These are phyloP conservation scores for Mycena haematopus DNA, from an alignment of 768 basidiomycete species.

Conservation along the genomic window DNA sequence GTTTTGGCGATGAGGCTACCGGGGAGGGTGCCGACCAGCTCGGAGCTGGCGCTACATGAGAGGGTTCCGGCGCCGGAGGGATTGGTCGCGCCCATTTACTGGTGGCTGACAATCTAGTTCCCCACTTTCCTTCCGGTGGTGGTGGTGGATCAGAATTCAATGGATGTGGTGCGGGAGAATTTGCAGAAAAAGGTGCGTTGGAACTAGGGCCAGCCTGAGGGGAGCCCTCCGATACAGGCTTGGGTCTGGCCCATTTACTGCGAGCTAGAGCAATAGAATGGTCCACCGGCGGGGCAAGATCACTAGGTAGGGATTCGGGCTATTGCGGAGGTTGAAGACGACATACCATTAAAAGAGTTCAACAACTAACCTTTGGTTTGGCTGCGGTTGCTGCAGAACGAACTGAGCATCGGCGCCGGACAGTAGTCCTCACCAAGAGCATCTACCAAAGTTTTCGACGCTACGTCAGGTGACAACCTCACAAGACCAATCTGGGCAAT, in stretches of 20 bases:
- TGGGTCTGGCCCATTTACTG: slow-evolving; percentile 25
- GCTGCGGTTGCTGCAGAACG: slow-evolving; percentile 31
- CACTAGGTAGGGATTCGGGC: slow-evolving; percentile 4
- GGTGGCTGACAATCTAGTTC: slow-evolving; percentile 2
- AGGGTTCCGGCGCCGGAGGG: neutral
- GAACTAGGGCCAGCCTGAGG: slow-evolving; percentile 18
- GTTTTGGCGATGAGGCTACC: neutral
- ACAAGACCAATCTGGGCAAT: neutral
- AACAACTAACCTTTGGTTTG: slow-evolving; percentile 9
- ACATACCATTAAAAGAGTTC: neutral
- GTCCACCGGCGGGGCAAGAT: slow-evolving; percentile 13
- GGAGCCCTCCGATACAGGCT: neutral
- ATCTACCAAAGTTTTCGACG: slow-evolving; percentile 2
- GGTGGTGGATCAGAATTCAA: neutral
- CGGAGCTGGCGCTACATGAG: neutral
- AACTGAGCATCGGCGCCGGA: slow-evolving; percentile 31
- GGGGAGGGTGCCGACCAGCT: neutral
- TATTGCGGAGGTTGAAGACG: neutral
- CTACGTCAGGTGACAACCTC: neutral
- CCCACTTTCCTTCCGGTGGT: too few species aligned
- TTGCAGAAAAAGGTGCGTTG: neutral
- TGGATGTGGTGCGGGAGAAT: neutral
- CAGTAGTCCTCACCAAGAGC: slow-evolving; percentile 23
- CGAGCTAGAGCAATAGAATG: slow-evolving; percentile 21
- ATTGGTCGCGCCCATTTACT: slow-evolving; percentile 21